Evolutionary conservation across 2,329 filamentous ascomycete genomes (phyloP).

Genomic region (Zymoseptoria ardabiliae): DNA sequence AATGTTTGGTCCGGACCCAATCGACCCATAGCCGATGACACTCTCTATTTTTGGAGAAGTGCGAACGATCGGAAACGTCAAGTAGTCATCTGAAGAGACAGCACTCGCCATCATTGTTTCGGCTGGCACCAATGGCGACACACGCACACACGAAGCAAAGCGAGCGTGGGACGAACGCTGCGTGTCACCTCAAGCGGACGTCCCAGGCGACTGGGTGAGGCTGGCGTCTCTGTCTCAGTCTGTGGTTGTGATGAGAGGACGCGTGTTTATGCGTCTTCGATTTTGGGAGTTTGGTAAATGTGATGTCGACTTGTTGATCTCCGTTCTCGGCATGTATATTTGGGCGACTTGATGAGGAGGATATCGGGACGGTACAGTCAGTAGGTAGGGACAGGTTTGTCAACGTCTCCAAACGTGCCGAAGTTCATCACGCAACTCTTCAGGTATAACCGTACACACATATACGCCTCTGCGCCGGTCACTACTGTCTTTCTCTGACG

Average conservation of each 20-base stretch:
- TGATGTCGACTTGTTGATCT: not conserved
- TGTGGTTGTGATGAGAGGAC: not conserved
- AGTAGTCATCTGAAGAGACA: not conserved
- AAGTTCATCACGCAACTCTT: not conserved
- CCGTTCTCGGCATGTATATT: not conserved
- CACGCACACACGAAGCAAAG: not conserved
- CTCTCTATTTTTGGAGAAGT: not conserved
- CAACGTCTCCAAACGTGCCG: not conserved
- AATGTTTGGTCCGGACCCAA: not conserved
- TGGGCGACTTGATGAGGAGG: not conserved
- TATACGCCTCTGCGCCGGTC: not conserved
- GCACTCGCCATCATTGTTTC: not conserved
- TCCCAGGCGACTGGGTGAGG: not conserved
- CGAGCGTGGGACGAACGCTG: not conserved
- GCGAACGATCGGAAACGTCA: not conserved
- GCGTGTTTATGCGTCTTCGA: not conserved
- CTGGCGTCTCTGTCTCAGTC: not conserved
- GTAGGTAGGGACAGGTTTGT: not conserved
- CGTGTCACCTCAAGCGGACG: not conserved
- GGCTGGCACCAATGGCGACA: not conserved
- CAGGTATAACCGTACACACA: not conserved
- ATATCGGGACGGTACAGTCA: not conserved
- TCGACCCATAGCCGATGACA: not conserved
- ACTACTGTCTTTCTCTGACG: too few species aligned
- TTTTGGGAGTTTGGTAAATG: not conserved